Evolutionary conservation across 2,329 filamentous ascomycete species (phyloP), one percentile per base, ranked within the genome.

Genomic region (Exutisphaerella laricina): DNA sequence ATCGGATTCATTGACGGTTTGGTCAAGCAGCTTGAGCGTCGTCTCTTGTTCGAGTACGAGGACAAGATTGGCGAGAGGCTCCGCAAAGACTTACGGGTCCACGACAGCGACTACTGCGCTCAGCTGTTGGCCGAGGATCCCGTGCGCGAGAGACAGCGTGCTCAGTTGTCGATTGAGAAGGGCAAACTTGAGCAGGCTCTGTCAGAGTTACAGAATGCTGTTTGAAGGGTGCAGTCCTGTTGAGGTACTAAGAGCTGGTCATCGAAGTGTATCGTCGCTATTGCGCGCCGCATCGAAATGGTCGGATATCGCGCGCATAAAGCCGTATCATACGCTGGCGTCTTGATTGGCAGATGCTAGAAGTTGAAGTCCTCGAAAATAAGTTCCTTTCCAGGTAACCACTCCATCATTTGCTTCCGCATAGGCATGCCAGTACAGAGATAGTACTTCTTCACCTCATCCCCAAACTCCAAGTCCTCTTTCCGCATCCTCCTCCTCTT

Each of bases 1-100:
- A 66, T 72, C 23, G 74, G 83, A 1, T 84, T 87, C 53, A 70
- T 79, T 1, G 83, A 88, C 20, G 58, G 58, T 0, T 55, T 75
- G 4, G 64, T 43, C 2, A 45, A 39, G 17, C 45, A 50, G 9
- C 21, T 61, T 8, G 53, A 61, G 22, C 43, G 20, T 14, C 50
- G 51, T 4, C 32, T 63, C 17, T 35, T 57, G 18, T 8, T 43
- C 1, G 43, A 43, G 12, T 44, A 56, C 10, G 43, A 52, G 28
- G 21, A 34, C 7, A 33, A 43, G 1, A 20, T 55, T 3, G 16
- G 33, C 1, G 21, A 23, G 2, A 34, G 35, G 21, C 41, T 60
- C 17, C 12, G 33, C 3, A 23, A 48, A 1, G 42, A 46, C 1
- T 41, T 59, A 2, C 17, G 39, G 3, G 45, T 45, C 0, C 31